Evolutionary conservation across 1,284 basidiomycete species (phyloP), one percentile per base, ranked within the genome.

Genomic region (Ustilago xerochloae): DNA sequence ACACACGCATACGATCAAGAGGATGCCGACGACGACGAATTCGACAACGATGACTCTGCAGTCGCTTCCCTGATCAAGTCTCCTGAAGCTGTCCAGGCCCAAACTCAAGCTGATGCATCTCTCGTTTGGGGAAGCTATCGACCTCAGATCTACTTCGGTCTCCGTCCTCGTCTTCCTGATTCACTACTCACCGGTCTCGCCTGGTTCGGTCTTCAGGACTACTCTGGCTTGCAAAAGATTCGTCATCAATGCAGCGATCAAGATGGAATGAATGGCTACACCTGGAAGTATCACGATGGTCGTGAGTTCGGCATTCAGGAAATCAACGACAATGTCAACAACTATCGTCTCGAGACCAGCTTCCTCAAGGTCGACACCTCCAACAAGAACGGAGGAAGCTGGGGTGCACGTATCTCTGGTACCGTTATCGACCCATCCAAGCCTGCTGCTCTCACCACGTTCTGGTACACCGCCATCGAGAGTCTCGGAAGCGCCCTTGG

Each of bases 181-280:
- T 93, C 93, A 13, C 88, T 97, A 28, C 89, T 95, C 90, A 92
- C 92, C 3, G 95, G 94, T 35, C 88, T 97, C 39, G 89, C 95
- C 84, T 97, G 94, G 94, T 76, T 72, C 56, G 58, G 63, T 29
- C 36, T 73, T 4, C 46, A 55, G 18, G 73, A 76, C 47, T 69
- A 71, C 46, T 39, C 30, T 22, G 80, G 82, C 16, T 67, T 80
- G n/a, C 49, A 72, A 28, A 74, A 89, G 66, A 86, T 91, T 22
- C 90, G 94, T 10, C 94, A 97, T 86, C 88, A 91, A n/a, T 95
- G 93, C 82, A 92, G 94, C 77, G 93, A 96, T 84, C 90, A 89
- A 10, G 93, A 96, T 79, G 90, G 89, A 4, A 87, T 97, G 45
- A 88, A 90, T 51, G 88, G 88, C 38, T 97, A 96, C 85, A 91